These are phyloP conservation scores for Brasenia schreberi DNA, from an alignment of 164 flowering plant genomes.

Conservation along the genomic window DNA sequence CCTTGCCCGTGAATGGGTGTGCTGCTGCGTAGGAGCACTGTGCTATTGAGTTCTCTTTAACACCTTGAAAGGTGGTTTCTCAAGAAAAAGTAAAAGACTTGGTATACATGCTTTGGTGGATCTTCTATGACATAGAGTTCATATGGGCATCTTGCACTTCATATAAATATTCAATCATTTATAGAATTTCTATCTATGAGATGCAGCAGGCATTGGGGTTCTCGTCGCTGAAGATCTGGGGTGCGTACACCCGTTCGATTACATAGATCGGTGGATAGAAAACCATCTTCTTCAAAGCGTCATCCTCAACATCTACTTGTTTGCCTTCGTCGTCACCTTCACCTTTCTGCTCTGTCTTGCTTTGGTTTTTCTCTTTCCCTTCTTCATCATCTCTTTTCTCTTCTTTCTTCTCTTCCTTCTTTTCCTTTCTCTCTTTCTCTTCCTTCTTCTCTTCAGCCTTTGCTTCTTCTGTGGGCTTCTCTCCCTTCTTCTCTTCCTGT, in stretches of 20 bases:
- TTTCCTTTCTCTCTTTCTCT: constrained; percentile 8
- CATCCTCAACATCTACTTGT: constrained; percentile 20
- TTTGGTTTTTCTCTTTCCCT: constrained; percentile 6
- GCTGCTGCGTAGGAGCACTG: too few relatives aligned
- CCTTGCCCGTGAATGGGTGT: too few relatives aligned
- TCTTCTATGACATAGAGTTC: too few relatives aligned
- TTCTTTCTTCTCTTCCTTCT: constrained; percentile 10
- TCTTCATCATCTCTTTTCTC: constrained; percentile 3
- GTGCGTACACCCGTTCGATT: constrained; percentile 63
- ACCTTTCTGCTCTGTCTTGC: not conserved
- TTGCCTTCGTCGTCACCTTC: constrained; percentile 14
- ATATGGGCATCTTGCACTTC: too few relatives aligned
- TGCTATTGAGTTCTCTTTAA: too few relatives aligned
- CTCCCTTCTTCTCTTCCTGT: constrained; percentile 15
- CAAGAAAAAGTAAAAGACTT: too few relatives aligned
- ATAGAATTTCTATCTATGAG: not conserved
- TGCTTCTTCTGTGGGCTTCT: constrained; percentile 13
- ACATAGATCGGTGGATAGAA: constrained; percentile 51
- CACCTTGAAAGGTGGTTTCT: too few relatives aligned
- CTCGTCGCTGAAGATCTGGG: constrained; percentile 94
- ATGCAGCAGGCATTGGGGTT: constrained; percentile 92
- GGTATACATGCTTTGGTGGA: too few relatives aligned
- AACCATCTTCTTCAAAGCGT: constrained; percentile 50
- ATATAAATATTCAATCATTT: too few relatives aligned
- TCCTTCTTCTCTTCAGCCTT: constrained; percentile 20